These are phyloP conservation scores for Fusarium sp. DNA, from an alignment of 2,329 filamentous ascomycete species.

Conservation along the genomic window DNA sequence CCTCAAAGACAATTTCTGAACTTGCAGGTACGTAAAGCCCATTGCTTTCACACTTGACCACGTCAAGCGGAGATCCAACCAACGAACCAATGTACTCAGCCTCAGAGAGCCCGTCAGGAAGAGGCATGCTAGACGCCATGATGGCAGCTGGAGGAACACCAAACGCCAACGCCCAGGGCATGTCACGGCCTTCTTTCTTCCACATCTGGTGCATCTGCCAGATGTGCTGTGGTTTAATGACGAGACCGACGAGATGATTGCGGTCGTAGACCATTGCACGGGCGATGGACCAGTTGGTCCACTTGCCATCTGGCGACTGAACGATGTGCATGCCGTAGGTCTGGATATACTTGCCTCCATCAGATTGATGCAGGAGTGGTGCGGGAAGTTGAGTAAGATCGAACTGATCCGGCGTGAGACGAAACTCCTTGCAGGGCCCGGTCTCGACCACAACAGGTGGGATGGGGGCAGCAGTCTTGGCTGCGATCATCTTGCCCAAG, in stretches of 20 bases:
- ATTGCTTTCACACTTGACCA: constrained; percentile 66
- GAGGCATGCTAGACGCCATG: constrained; percentile 62
- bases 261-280: constrained; percentile 61
- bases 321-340: constrained; percentile 64
- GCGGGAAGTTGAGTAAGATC: constrained; percentile 55
- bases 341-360: constrained; percentile 64
- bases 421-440: constrained; percentile 34
- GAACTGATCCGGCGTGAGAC: constrained; percentile 26
- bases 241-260: constrained; percentile 55
- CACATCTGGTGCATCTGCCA: constrained; percentile 61
- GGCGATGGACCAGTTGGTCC: constrained; percentile 63
- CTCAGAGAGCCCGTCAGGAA: constrained; percentile 63
- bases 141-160: constrained; percentile 64
- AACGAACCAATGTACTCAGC: constrained; percentile 62
- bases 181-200: constrained; percentile 57
- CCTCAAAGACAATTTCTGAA: constrained; percentile 64
- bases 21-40: constrained; percentile 62
- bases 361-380: constrained; percentile 57
- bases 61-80: constrained; percentile 57
- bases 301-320: constrained; percentile 58
- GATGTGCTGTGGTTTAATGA: constrained; percentile 60
- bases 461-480: constrained; percentile 49
- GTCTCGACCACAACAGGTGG: constrained; percentile 48
- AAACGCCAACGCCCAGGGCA: constrained; percentile 61
- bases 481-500: constrained; percentile 55